These are phyloP conservation scores for Penicillium concentricum DNA, from an alignment of 2,329 filamentous ascomycete species.

Conservation along the genomic window DNA sequence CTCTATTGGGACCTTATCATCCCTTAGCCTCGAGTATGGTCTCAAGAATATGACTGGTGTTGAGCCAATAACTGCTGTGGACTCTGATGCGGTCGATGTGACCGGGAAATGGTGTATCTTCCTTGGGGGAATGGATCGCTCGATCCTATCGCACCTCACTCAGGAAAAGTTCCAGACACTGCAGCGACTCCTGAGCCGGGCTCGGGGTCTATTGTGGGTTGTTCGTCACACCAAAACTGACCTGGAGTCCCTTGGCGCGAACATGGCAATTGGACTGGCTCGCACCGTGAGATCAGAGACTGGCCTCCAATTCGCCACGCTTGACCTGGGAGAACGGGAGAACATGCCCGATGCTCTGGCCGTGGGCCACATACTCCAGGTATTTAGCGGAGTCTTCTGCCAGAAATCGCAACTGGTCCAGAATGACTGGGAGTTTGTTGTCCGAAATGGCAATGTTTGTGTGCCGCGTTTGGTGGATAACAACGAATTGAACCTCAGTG, in stretches of 20 bases:
- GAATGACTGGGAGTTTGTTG: conserved; percentile 23
- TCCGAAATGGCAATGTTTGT: conserved; percentile 21
- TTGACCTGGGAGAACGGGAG: conserved; percentile 21
- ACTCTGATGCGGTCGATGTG: conserved; percentile 12
- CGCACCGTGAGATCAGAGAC: conserved; percentile 25
- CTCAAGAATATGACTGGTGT: conserved; percentile 15
- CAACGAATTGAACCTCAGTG: conserved; percentile 19
- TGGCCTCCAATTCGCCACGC: conserved; percentile 20
- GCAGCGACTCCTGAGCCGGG: conserved; percentile 16
- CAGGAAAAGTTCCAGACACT: conserved; percentile 15
- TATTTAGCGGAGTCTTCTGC: conserved; percentile 18
- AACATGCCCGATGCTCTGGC: conserved; percentile 16
- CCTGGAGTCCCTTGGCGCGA: conserved; percentile 16
- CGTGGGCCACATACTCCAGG: conserved; percentile 19
- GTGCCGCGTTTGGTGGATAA: conserved; percentile 24
- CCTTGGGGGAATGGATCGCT: conserved; percentile 22
- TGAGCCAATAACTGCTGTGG: conserved; percentile 1
- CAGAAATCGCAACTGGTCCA: conserved; percentile 17
- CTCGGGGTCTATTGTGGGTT: conserved; percentile 21
- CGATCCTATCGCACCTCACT: conserved; percentile 18
- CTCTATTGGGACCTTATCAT: conserved; percentile 11
- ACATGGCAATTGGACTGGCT: conserved; percentile 24
- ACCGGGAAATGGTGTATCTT: conserved; percentile 25
- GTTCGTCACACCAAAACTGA: conserved; percentile 18
- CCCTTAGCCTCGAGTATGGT: conserved; percentile 13